A percentile compares a stretch with the other conserved stretches of the same genome.
Evolutionary conservation across 192 early-diverging fungal genomes (phyloP).

Genomic region (Polychytrium aggregatum): DNA sequence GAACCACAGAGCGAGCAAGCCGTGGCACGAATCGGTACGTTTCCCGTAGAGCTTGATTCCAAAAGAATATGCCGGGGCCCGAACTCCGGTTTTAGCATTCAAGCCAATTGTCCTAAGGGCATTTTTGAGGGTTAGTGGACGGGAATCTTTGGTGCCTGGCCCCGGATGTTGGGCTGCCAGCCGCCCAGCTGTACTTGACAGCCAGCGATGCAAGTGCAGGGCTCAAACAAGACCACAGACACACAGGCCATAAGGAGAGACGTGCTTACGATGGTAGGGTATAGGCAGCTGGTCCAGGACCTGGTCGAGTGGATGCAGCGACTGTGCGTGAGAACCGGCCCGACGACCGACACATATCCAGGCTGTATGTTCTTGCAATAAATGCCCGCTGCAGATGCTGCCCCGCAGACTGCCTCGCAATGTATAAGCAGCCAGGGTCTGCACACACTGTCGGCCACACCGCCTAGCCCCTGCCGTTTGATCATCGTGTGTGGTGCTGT

Average conservation of each 20-base stretch:
- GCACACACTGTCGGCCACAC: neutral
- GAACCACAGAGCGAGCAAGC: neutral
- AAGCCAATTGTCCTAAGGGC: constrained; percentile 30
- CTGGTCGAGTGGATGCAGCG: constrained; percentile 10
- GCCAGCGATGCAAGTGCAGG: neutral
- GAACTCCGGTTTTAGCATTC: constrained; percentile 28
- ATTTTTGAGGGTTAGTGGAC: neutral
- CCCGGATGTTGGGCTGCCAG: neutral
- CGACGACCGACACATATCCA: neutral
- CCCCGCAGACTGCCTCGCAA: neutral
- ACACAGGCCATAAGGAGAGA: neutral
- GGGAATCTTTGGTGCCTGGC: no score
- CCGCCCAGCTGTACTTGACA: neutral
- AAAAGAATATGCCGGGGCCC: constrained; percentile 49
- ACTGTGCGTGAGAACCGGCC: no score
- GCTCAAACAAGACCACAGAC: neutral
- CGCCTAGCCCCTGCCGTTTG: neutral
- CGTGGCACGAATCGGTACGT: neutral
- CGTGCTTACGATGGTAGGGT: constrained; percentile 38
- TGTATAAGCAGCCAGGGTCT: no score
- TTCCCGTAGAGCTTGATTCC: constrained; percentile 29
- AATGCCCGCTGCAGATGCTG: neutral
- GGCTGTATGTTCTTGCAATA: neutral
- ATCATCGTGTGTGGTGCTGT: neutral
- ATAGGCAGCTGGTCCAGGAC: constrained; percentile 48